Base-by-base conservation (phyloP, 1,284 basidiomycete genomes). In the Rhodotorula sp. region DNA sequence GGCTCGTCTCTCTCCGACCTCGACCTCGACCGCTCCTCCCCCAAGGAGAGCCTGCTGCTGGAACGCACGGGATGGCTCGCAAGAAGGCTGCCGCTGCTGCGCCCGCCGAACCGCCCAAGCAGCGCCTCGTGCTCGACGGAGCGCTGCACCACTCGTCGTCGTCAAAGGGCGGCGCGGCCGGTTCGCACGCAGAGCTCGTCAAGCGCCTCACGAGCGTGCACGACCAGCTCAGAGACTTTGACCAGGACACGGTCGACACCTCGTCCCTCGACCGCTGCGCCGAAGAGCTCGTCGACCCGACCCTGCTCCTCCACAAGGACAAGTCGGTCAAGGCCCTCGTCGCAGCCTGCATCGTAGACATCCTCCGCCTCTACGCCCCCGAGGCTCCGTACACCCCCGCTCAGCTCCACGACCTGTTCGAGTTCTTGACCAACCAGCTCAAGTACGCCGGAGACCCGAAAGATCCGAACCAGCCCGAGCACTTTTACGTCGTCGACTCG, bases 261-360 rank as follows among this genome's bases (percentile, higher is more conserved):
- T 80, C 81, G 69, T 91, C 92, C 0, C 87, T 99, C 62, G 83
- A 86, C 64, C 81, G 83, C 29, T 87, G 90, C 46, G 87, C 89
- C 73, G 88, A 90, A 67, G 91, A 97, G 78, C 88, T 99, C 79
- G 87, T 96, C 76, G 86, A 86, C 79, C 87, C 87, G 1, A 87
- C 89, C 3, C 87, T 99, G 54, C 85, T 97, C 58, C 87, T 95
- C 46, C 95, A 99, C 77, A 76, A 93, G 82, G 95, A 98, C 83
- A 87, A 88, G 60, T 93, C 93, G 29, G 92, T 99, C 77, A 97
- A 95, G 81, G 94, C 93, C 0, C 92, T 91, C 77, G 88, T 91
- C 8, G 94, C 93, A 0, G 97, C 93, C 82, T 98, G 94, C 82
- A 86, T 99, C 26, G 93, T 94, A 3, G 95, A 99, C 81, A 85